A percentile compares a stretch with the other conserved stretches of the same genome.
Conservation (phyloP, 306 rosid genomes). For the Canavalia ensiformis region DNA sequence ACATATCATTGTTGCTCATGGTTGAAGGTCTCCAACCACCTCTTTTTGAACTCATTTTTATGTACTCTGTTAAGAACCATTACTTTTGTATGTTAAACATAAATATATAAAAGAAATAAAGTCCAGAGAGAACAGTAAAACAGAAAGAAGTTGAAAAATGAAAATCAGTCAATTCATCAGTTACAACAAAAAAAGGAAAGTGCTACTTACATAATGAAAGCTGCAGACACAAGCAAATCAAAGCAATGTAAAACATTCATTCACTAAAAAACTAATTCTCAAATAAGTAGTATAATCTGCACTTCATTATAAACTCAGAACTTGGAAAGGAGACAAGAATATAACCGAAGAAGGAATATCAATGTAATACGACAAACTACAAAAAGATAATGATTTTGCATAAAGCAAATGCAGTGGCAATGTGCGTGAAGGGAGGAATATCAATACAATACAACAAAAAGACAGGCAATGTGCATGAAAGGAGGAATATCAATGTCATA, state of each 20-base stretch:
- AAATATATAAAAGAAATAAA: neutral
- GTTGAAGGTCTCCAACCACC: slow-evolving; percentile 57
- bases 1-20: slow-evolving; percentile 33
- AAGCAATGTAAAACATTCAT: neutral
- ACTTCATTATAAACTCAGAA: slow-evolving; percentile 10
- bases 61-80: slow-evolving; percentile 15
- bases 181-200: slow-evolving; percentile 7
- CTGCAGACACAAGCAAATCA: neutral
- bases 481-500: neutral
- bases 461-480: neutral
- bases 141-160: neutral
- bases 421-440: neutral
- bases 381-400: neutral
- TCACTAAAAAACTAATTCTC: neutral
- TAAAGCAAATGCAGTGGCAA: neutral
- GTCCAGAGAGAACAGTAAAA: neutral
- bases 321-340: neutral
- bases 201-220: neutral
- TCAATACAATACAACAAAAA: neutral
- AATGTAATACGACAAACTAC: neutral
- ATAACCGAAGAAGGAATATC: neutral
- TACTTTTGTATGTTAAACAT: slow-evolving; percentile 6
- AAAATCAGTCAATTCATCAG: slow-evolving; percentile 23
- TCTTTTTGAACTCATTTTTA: slow-evolving; percentile 62
- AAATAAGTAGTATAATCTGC: neutral